Evolutionary conservation across 768 basidiomycete species (phyloP).

Genomic region (Phylloporus sp.): DNA sequence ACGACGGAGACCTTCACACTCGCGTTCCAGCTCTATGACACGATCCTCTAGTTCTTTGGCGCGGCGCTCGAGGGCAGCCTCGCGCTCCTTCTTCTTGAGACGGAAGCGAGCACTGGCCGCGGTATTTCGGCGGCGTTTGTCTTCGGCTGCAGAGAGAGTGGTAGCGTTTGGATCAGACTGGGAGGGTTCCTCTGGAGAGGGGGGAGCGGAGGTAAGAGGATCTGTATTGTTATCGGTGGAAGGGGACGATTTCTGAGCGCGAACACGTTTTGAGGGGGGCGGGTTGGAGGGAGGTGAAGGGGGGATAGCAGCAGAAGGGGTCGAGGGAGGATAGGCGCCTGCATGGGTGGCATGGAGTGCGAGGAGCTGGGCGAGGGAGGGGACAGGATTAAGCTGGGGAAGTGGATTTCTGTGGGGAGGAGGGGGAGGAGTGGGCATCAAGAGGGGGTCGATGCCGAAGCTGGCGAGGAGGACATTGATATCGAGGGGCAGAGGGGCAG

Average conservation of each 20-base stretch:
- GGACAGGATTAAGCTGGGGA: conserved; percentile 33
- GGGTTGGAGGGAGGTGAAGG: conserved; percentile 16
- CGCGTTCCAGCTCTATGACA: conserved; percentile 80
- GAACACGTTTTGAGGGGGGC: conserved; percentile 44
- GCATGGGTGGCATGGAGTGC: conserved; percentile 48
- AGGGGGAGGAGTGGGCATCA: conserved; percentile 24
- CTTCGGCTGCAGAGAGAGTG: conserved; percentile 58
- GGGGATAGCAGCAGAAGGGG: conserved; percentile 13
- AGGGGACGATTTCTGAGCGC: conserved; percentile 49
- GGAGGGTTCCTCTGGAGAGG: conserved; percentile 28
- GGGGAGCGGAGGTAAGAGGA: conserved; percentile 24
- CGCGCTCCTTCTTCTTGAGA: conserved; percentile 93
- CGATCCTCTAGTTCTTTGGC: conserved; percentile 80
- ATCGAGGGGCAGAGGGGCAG: conserved; percentile 41
- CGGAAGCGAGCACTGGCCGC: conserved; percentile 91
- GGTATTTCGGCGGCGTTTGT: conserved; percentile 91
- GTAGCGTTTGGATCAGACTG: conserved; percentile 12
- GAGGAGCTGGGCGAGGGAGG: conserved; percentile 68
- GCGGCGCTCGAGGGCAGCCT: conserved; percentile 79
- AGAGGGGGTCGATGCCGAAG: conserved; percentile 42
- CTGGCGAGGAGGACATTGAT: conserved; percentile 33
- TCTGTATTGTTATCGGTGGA: conserved; percentile 17
- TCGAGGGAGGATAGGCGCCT: conserved; percentile 20
- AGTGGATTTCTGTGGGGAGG: conserved; percentile 8
- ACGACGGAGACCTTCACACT: conserved; percentile 80